Percentiles rank a stretch among this genome's conserved stretches.
phyloP scores from a whole-genome alignment of 2,329 filamentous ascomycete genomes.

The Hypoxylon sp. region DNA sequence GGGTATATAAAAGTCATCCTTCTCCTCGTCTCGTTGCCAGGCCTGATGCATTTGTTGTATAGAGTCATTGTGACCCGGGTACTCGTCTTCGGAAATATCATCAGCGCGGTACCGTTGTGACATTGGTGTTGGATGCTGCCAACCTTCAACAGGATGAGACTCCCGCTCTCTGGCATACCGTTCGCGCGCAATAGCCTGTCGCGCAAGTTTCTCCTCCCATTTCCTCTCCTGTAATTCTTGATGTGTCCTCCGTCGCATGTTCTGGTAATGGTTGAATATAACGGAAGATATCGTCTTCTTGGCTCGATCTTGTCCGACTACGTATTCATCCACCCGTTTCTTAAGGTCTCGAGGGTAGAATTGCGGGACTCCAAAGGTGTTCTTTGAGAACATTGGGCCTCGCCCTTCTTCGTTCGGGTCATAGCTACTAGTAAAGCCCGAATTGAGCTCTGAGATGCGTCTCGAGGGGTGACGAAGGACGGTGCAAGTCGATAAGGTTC shows the following conservation, averaged over 20 bases:
- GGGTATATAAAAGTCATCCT: slow-evolving; percentile 64
- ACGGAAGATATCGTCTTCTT: slow-evolving; percentile 95
- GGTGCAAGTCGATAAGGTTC: slow-evolving; percentile 53
- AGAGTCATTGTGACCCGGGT: slow-evolving; percentile 66
- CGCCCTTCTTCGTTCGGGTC: slow-evolving; percentile 69
- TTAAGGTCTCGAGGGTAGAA: slow-evolving; percentile 82
- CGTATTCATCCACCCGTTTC: slow-evolving; percentile 93
- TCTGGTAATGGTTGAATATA: slow-evolving; percentile 97
- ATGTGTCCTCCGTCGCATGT: slow-evolving; percentile 82
- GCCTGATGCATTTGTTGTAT: slow-evolving; percentile 60
- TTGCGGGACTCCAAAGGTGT: slow-evolving; percentile 71
- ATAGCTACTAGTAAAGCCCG: slow-evolving; percentile 72
- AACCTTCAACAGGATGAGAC: slow-evolving; percentile 85
- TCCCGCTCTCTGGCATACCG: slow-evolving; percentile 71
- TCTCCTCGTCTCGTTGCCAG: slow-evolving; percentile 52
- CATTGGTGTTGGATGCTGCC: slow-evolving; percentile 49
- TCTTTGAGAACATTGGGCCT: slow-evolving; percentile 73
- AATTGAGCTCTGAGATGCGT: slow-evolving; percentile 67
- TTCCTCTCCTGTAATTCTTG: slow-evolving; percentile 78
- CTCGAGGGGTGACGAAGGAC: slow-evolving; percentile 54
- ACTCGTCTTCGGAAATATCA: slow-evolving; percentile 66
- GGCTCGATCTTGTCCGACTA: slow-evolving; percentile 94
- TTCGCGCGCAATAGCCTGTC: slow-evolving; percentile 80
- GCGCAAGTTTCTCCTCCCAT: slow-evolving; percentile 74
- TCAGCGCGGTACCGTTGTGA: slow-evolving; percentile 54